Evolutionary conservation across 2,329 filamentous ascomycete species (phyloP).

Genomic region (Talaromyces amestolkiae): DNA sequence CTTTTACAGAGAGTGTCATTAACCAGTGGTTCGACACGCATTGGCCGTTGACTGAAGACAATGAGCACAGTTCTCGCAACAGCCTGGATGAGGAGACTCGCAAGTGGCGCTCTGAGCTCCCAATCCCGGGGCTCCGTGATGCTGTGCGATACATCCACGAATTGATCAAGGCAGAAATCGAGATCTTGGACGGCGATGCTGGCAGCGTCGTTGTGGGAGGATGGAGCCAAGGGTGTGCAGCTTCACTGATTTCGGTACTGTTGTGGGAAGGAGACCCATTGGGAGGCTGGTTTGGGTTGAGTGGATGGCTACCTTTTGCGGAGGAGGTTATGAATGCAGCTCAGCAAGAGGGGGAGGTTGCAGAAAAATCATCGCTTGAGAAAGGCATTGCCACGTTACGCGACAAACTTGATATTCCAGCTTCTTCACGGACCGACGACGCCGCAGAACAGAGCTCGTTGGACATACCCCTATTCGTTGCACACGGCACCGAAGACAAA

Average conservation of each 20-base stretch:
- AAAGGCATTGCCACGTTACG: neutral
- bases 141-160: constrained; percentile 42
- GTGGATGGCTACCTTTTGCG: constrained; percentile 16
- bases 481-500: constrained; percentile 7
- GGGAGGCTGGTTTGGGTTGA: constrained; percentile 11
- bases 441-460: neutral
- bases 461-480: constrained; percentile 13
- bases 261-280: constrained; percentile 39
- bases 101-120: neutral
- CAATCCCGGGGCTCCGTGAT: constrained; percentile 44
- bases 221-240: constrained; percentile 56
- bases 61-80: neutral
- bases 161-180: constrained; percentile 39
- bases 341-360: neutral
- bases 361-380: neutral
- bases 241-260: constrained; percentile 44
- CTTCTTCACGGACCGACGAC: neutral
- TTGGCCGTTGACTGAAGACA: constrained; percentile 24
- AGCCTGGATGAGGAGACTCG: neutral
- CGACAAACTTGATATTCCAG: constrained; percentile 1
- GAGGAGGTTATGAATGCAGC: constrained; percentile 3
- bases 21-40: constrained; percentile 50
- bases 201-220: constrained; percentile 49
- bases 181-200: constrained; percentile 38
- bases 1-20: constrained; percentile 40